Evolutionary conservation across 345 rosid genomes (phyloP).

Genomic region (Angophora floribunda): DNA sequence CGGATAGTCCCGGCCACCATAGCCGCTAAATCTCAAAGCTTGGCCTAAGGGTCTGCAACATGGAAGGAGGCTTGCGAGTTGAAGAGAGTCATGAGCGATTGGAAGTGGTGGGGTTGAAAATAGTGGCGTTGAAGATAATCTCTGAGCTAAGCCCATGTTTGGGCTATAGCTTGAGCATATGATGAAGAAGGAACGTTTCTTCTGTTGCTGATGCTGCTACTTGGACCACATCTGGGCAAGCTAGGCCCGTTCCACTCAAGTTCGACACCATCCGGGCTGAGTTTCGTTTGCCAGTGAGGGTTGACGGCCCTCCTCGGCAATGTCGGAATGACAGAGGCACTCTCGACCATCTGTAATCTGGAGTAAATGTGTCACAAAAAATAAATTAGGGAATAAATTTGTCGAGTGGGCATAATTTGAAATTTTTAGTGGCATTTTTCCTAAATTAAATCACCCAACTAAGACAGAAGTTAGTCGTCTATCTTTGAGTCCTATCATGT

Average conservation of each 20-base stretch:
- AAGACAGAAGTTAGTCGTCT: neutral
- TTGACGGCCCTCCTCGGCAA: neutral
- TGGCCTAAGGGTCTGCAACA: conserved; percentile 88
- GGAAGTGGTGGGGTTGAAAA: conserved; percentile 42
- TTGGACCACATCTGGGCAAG: neutral
- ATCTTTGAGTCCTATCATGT: neutral
- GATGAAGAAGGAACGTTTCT: conserved; percentile 17
- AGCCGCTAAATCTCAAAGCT: conserved; percentile 20
- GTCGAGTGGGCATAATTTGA: neutral
- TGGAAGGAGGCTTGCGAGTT: conserved; percentile 60
- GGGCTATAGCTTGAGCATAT: conserved; percentile 64
- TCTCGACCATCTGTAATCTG: fast-evolving
- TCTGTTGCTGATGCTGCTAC: neutral
- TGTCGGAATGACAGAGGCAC: neutral
- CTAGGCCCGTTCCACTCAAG: neutral
- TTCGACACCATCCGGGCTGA: neutral
- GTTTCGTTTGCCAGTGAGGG: neutral
- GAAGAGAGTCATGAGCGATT: conserved; percentile 49
- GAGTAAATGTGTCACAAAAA: neutral
- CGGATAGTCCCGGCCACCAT: neutral
- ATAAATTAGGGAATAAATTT: neutral
- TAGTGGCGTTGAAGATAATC: conserved; percentile 42
- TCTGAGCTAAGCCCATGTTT: conserved; percentile 80
- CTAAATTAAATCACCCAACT: neutral
- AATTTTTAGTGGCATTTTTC: neutral